Evolutionary conservation across 108 stramenopile species (phyloP).

Genomic region (Nannochloropsis oceanica): DNA sequence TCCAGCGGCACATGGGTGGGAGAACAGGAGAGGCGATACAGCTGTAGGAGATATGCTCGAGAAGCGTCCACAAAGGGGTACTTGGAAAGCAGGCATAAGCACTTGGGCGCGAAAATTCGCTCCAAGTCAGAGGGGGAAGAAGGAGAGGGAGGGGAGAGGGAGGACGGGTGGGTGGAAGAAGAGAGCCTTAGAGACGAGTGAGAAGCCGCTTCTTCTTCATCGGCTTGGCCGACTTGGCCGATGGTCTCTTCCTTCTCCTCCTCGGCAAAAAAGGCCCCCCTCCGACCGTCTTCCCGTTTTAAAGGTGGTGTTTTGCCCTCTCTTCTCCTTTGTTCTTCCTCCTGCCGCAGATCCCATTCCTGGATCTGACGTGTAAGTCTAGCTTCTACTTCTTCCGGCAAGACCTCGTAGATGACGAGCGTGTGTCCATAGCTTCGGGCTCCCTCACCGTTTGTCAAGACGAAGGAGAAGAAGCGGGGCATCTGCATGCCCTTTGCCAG

Average conservation of each 20-base stretch:
- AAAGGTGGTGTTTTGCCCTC: not conserved
- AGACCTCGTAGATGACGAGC: not conserved
- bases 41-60: constrained; percentile 25
- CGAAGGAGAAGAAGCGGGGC: not conserved
- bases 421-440: not conserved
- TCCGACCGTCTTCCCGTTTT: not conserved
- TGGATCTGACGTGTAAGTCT: not conserved
- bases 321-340: no score
- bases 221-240: not conserved
- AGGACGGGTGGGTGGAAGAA: no score
- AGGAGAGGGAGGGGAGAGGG: no score
- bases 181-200: no score
- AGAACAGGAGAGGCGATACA: constrained; percentile 20
- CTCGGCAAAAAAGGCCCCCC: not conserved
- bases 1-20: constrained; percentile 28
- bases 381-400: not conserved
- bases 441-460: not conserved
- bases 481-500: not conserved
- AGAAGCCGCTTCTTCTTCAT: no score
- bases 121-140: not conserved
- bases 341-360: not conserved
- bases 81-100: constrained; percentile 18
- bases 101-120: constrained; percentile 23
- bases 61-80: constrained; percentile 17
- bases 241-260: not conserved